Evolutionary conservation across 352 stramenopile species (phyloP), one percentile per base, ranked within the genome.

Genomic region (Pythium monospermum): DNA sequence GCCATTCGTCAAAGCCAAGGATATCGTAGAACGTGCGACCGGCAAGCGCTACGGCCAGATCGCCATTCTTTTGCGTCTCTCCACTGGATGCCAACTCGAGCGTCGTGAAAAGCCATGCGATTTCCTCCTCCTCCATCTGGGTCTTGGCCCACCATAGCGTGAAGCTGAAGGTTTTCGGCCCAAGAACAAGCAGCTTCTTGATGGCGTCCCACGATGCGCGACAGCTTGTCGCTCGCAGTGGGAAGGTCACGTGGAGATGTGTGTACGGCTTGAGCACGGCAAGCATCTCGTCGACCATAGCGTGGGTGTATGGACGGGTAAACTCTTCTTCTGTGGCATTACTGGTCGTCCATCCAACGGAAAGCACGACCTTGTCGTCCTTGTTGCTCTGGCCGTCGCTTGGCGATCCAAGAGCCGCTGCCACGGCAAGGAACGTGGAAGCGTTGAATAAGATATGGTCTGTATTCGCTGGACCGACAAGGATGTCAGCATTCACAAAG

Each of bases 11-110:
- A 50, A 89, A 87, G 15, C 78, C 78, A 3, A 71, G 54, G 31
- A 89, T 85, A 39, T 89, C 78, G 65, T 89, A 89, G 48, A 84
- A 89, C 8, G 78, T 85, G 36, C 75, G 66, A 44, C 57, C 49
- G 0, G 66, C 58, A 45, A 76, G n/a, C n/a, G n/a, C n/a, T n/a
- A n/a, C n/a, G n/a, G n/a, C n/a, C n/a, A n/a, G n/a, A 74, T 5
- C 1, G 59, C 30, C 7, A 30, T 11, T 33, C n/a, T 7, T 13
- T 28, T 4, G 33, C 40, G 38, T 49, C 30, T 19, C 15, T 28
- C 58, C 44, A 4, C 33, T 12, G 7, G 27, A 44, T 16, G 47
- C 35, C 31, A 61, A 30, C 59, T 86, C 77, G n/a, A 88, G 58
- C 15, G 61, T 80, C 18, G 48, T 47, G 37, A 73, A 86, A 1